Evolutionary conservation across 257 asterid genomes (phyloP), one percentile per base, ranked within the genome.

Genomic region (Thymus mandschuricus): DNA sequence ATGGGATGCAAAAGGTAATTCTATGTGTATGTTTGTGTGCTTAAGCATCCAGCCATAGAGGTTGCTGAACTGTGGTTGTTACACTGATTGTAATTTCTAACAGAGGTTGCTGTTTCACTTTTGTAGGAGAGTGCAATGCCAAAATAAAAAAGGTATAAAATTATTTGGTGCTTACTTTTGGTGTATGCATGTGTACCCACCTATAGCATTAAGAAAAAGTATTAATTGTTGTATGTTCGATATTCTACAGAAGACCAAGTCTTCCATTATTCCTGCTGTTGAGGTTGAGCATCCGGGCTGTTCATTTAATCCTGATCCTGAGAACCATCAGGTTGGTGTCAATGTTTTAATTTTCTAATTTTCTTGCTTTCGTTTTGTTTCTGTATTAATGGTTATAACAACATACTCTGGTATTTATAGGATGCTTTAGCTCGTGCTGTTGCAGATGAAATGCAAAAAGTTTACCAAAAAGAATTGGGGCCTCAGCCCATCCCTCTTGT

Each of bases 391-490:
- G 27, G 72, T 58, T 66, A 9, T 46, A 55, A 57, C 43, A 69
- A 76, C 68, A 70, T 58, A 45, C 59, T 15, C 51, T 80, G 73
- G 59, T 76, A 10, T 70, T 34, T 71, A 52, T 79, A 94, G 99
- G 97, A 91, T 77, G 96, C 99, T 51, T 82, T 91, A 78, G 98
- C 99, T 74, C 65, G 75, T 74, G 99, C 98, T 55, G 98, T 94
- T 76, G 99, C 97, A 45, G 97, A 94, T 79, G 98, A 94, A 82
- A 91, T 94, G 99, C 93, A 88, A 83, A 89, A 94, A 77, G 72
- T 91, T 61, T 91, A 91, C 79, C 79, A 70, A 73, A 69, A 82
- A 52, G 98, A 89, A 76, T 68, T 89, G 84, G 98, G 95, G 60
- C 98, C 99, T 15, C 87, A 83, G 76, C 99, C 98, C 30, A 63